Percentiles rank a stretch among this genome's conserved stretches.
Conservation (phyloP, 345 rosid genomes). For the Clausena lansium region DNA sequence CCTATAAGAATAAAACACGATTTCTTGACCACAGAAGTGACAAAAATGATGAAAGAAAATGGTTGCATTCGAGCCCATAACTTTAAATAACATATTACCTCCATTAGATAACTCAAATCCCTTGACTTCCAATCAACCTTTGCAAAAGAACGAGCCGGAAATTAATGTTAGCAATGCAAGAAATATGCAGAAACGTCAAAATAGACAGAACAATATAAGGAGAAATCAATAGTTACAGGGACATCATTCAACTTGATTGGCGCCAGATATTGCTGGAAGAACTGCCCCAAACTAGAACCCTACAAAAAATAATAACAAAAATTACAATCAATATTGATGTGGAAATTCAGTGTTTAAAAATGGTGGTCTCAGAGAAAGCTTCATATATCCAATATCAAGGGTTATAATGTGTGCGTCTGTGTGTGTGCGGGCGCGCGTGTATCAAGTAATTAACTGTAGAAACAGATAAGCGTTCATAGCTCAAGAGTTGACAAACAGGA, state of each 20-base stretch:
- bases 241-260: conserved; percentile 93
- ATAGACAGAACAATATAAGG: neutral
- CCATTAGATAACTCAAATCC: conserved; percentile 83
- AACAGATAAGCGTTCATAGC: neutral
- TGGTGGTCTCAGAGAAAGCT: neutral
- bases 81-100: conserved; percentile 45
- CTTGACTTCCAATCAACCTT: conserved; percentile 90
- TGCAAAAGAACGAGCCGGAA: conserved; percentile 21
- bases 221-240: conserved; percentile 42
- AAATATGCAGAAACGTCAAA: conserved; percentile 11
- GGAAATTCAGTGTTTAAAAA: neutral
- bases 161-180: conserved; percentile 7
- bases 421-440: neutral
- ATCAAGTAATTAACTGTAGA: neutral
- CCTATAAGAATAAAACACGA: conserved; percentile 44
- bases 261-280: conserved; percentile 77
- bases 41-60: neutral
- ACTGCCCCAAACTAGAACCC: conserved; percentile 99
- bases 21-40: neutral
- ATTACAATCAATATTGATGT: neutral
- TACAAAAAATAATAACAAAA: conserved; percentile 25
- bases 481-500: neutral
- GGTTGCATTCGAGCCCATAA: conserved; percentile 4
- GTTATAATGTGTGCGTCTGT: no score
- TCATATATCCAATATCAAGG: neutral